Conservation (phyloP, 768 basidiomycete genomes). For the Lentinula boryana region DNA sequence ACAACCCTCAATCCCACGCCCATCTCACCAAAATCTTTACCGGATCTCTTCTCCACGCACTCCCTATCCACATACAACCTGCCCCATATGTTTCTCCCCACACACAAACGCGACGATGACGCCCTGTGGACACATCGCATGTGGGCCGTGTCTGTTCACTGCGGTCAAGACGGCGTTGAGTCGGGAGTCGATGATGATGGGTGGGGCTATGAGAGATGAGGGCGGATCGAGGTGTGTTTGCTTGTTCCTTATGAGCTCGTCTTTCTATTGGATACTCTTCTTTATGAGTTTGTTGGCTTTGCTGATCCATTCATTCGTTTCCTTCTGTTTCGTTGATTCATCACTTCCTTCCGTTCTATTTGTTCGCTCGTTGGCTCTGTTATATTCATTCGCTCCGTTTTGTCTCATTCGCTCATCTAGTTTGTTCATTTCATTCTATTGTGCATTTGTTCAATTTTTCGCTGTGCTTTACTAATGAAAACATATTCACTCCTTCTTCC, state of each 20-base stretch:
- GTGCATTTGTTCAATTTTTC: background rate
- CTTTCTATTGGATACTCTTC: too few relatives aligned
- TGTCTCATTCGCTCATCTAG: too few relatives aligned
- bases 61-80: slow-evolving; percentile 54
- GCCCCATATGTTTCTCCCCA: slow-evolving; percentile 76
- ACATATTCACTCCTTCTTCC: background rate
- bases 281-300: background rate
- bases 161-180: slow-evolving; percentile 60
- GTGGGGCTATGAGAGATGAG: slow-evolving; percentile 22
- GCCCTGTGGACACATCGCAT: slow-evolving; percentile 76
- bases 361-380: too few relatives aligned
- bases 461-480: background rate
- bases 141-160: slow-evolving; percentile 70
- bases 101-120: slow-evolving; percentile 73
- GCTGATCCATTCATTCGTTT: background rate
- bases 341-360: too few relatives aligned
- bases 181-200: slow-evolving; percentile 49
- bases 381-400: too few relatives aligned
- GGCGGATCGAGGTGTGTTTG: slow-evolving; percentile 30
- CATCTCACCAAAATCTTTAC: background rate
- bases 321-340: too few relatives aligned
- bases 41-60: background rate
- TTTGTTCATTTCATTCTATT: too few relatives aligned
- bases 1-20: too few relatives aligned
- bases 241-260: background rate